Base-by-base conservation (phyloP, 805 yeast species). In the Saccharomycopsis sp. region DNA sequence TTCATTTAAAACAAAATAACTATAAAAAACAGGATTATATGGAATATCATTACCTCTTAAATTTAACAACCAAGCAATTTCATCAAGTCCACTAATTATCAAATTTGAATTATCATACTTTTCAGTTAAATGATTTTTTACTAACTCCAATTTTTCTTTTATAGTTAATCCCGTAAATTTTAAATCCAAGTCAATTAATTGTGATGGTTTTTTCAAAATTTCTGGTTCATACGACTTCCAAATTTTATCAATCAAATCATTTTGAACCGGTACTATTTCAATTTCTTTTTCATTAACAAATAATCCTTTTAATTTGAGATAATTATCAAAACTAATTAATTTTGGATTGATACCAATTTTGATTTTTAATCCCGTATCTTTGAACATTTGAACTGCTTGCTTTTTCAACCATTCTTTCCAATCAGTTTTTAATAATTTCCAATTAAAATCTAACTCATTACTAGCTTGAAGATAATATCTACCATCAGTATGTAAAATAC, bases 381-480 rank as follows among this genome's bases (percentile, higher is more conserved):
- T 46, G 4, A 64, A 58, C 59, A 61, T 64, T 36, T 64, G 68
- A 17, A 57, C 52, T 2, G 79, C 73, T 43, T 76, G 69, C 5
- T 73, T 69, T 21, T 77, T 63, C 34, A 78, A 72, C 80, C 86
- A 92, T 40, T 78, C 76, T 46, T 75, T 75, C 97, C 97, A 89
- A 5, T 80, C 66, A 12, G 79, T 74, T 54, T 81, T 87, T 45
- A 92, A 66, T 34, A 92, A 61, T 2, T 62, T 59, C 97, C 97
- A 92, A 53, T 76, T 76, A 29, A 60, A 53, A 56, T 85, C 94
- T 41, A 92, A 64, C 61, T 92, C 92, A 43, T 79, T 74, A 18
- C 71, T 74, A 1, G 97, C 97, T 61, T 92, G 98, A 44, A 84
- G 65, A 58, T 86, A 92, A 62, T 92, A 92, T 49, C 98, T 69